Base-by-base conservation (phyloP, 768 basidiomycete genomes). In the Boletus subcaerulescens region DNA sequence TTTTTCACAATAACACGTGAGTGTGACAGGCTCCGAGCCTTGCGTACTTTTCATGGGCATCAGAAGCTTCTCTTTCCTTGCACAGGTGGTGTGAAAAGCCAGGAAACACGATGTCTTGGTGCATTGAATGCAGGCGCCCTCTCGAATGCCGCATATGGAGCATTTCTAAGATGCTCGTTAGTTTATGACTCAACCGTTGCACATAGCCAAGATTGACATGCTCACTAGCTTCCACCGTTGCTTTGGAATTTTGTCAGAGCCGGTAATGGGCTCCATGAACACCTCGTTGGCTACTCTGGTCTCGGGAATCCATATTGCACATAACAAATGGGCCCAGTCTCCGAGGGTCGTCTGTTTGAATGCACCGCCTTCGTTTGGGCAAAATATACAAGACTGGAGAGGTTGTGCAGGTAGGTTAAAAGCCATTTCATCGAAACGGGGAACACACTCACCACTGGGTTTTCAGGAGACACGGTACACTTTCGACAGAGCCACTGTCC, bases 401-500 rank as follows among this genome's bases (percentile, higher is more conserved):
- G 4, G 35, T 44, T 45, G n/a, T 2, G 42, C 10, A 35, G 11
- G 43, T 48, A 17, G 29, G 32, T 53, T 29, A 18, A 22, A 35
- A 15, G 33, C 0, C 0, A 48, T 3, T 32, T 38, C 14, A 18
- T 29, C 10, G 54, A 33, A 36, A 18, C 48, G 24, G 32, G 42
- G 3, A 40, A 10, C 12, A 3, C 24, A 74, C 91, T 60, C 66
- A 95, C 94, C 56, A 99, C 97, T 14, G 95, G 93, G 62, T 86
- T 90, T 71, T 98, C 96, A 0, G 97, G 97, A 1, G 93, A 96
- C 11, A 98, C 94, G 0, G 94, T 98, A 65, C 97, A 99, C 72
- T 99, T 99, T 44, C 97, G 77, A 70, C 97, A 99, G 33, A 99
- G 82, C 97, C 97, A 99, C 70, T 99, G 97, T 1, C 97, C 97